These are phyloP conservation scores for Leishmania lainsoni DNA, from an alignment of 208 protist genomes.

Conservation along the genomic window DNA sequence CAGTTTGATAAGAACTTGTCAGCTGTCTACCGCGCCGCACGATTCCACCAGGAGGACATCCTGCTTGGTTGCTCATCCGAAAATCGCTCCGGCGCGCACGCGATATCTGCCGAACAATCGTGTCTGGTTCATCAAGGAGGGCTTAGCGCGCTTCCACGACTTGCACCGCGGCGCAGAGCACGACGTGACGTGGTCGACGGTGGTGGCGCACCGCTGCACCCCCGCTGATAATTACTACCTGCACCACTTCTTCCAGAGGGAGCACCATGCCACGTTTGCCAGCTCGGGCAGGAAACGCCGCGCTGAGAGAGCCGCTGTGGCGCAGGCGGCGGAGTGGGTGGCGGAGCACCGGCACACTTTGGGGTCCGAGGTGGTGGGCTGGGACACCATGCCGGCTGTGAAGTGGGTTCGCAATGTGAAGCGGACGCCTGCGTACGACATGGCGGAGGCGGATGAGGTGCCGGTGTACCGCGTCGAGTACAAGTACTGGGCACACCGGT, in stretches of 20 bases:
- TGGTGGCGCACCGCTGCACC: slow-evolving; percentile 22
- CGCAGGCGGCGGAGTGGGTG: slow-evolving; percentile 3
- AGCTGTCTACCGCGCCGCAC: background rate
- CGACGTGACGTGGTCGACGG: slow-evolving; percentile 19
- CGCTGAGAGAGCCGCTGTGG: background rate
- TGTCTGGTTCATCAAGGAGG: slow-evolving; percentile 2
- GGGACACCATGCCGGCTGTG: background rate
- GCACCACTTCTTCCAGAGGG: slow-evolving; percentile 18
- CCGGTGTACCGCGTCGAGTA: slow-evolving; percentile 11
- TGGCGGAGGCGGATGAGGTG: slow-evolving; percentile 5
- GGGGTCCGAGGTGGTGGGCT: slow-evolving; percentile 7
- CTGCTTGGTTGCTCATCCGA: background rate
- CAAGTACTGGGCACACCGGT: no score
- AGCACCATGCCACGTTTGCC: background rate
- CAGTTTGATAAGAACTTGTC: background rate
- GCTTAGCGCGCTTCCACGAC: slow-evolving; percentile 9
- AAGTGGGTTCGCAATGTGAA: background rate
- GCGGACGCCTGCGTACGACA: background rate
- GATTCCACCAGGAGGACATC: slow-evolving; percentile 14
- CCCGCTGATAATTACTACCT: slow-evolving; percentile 12
- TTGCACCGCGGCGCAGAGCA: slow-evolving; percentile 5
- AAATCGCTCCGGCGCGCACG: background rate
- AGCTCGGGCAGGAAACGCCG: no score
- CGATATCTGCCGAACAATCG: background rate
- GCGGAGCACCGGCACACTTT: background rate